Evolutionary conservation across 176 grass and related monocot genomes (phyloP), one percentile per base, ranked within the genome.

Genomic region (Aegilops bicornis): DNA sequence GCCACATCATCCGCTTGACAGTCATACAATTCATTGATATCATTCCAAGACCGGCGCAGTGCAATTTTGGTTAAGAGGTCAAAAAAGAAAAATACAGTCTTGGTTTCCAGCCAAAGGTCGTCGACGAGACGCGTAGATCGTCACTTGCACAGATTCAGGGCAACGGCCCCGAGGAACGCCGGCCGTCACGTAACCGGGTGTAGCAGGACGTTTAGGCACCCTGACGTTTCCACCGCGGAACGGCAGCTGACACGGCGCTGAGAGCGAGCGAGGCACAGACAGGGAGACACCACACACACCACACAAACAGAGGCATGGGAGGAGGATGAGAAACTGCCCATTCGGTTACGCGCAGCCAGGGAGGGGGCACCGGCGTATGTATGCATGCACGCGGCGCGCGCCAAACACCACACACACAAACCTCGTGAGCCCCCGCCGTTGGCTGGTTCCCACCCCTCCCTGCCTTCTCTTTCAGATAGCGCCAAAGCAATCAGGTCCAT

Each of bases 341-440:
- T 85, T 89, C 82, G 6, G 87, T 89, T 89, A 80, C 52, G 58
- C 73, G 74, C 70, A 35, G 59, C 25, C 30, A 9, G 30, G 3
- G 14, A 4, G 40, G 35, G 31, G 1, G 1, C 31, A 37, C 50
- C 48, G 48, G 48, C 48, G 48, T 16, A 17, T 54, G 36, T 9
- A 36, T 9, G 66, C 84, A 86, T 4, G 79, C 66, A 36, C 6
- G 36, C 75, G 37, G 81, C 67, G 8, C 83, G 76, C 40, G 45
- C 36, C 79, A 43, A 24, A 62, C 73, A 29, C 59, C 69, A 81
- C 85, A 61, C 89, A 48, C 85, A 61, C 82, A 45, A 77, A 88
- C 69, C 89, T 39, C 85, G 76, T 86, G 82, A 39, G 30, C 40
- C 10, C 39, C 70, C 17, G 24, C 43, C 29, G 56, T 59, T 59